phyloP scores from a whole-genome alignment of 495 filamentous ascomycete species.

The Tuber aestivum region DNA sequence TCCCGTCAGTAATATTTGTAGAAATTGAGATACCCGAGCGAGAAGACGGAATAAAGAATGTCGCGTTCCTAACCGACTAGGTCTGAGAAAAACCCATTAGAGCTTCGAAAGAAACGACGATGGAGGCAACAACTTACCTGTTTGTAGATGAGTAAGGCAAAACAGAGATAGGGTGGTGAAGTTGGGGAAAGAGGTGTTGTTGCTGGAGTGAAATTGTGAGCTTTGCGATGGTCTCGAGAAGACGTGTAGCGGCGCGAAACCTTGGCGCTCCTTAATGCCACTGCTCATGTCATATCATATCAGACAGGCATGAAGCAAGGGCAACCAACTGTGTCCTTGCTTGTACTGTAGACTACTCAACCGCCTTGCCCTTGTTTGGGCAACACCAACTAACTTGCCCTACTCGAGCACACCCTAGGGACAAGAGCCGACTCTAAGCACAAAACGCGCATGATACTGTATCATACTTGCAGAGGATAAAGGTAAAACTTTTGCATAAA shows the following conservation, averaged over 20 bases:
- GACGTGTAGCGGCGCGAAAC: constrained; percentile 23
- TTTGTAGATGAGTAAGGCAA: not conserved
- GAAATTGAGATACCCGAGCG: not conserved
- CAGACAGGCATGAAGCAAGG: no score
- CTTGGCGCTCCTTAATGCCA: constrained; percentile 17
- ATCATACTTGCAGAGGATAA: not conserved
- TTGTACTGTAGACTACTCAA: not conserved
- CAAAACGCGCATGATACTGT: not conserved
- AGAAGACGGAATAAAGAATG: not conserved
- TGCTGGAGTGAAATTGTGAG: constrained; percentile 6
- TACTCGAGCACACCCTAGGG: no score
- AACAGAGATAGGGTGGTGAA: constrained; percentile 9
- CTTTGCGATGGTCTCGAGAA: constrained; percentile 25
- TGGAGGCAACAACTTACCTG: not conserved
- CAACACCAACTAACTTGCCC: no score
- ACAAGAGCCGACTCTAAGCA: not conserved
- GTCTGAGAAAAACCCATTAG: not conserved
- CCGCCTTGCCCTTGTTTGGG: not conserved
- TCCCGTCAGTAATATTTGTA: constrained; percentile 1
- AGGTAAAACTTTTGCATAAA: not conserved
- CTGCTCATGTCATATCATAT: no score
- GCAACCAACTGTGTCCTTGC: not conserved
- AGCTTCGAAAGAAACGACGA: not conserved
- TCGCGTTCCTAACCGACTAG: not conserved
- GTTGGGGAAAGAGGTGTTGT: constrained; percentile 12